Evolutionary conservation across 2,329 filamentous ascomycete genomes (phyloP).

Genomic region (Ascochyta lentis): DNA sequence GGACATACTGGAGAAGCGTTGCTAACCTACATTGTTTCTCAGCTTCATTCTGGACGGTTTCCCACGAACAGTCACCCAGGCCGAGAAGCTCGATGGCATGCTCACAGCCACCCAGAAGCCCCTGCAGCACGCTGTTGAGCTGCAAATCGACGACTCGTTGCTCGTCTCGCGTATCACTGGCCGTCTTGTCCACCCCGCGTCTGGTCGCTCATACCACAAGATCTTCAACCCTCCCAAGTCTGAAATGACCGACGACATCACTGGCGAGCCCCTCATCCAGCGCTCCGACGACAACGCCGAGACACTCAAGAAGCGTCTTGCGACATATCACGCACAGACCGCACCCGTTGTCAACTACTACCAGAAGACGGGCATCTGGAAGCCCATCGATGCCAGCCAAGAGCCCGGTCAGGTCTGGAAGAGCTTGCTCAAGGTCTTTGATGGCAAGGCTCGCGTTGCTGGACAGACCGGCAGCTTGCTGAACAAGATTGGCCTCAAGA

Average conservation of each 20-base stretch:
- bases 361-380: constrained; percentile 97
- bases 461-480: constrained; percentile 54
- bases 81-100: constrained; percentile 94
- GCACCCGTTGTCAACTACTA: constrained; percentile 94
- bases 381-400: constrained; percentile 92
- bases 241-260: constrained; percentile 93
- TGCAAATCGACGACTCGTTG: constrained; percentile 93
- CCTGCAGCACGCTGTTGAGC: constrained; percentile 93
- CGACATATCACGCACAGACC: constrained; percentile 94
- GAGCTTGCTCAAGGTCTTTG: constrained; percentile 84
- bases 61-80: constrained; percentile 94
- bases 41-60: constrained; percentile 99
- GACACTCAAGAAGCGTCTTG: constrained; percentile 91
- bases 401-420: constrained; percentile 96
- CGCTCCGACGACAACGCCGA: constrained; percentile 97
- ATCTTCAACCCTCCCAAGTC: constrained; percentile 98
- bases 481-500: constrained; percentile 62
- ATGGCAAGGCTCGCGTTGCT: constrained; percentile 57
- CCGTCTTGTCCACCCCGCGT: constrained; percentile 92
- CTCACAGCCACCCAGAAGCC: constrained; percentile 77
- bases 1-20: neutral
- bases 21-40: constrained; percentile 7
- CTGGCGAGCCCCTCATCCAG: constrained; percentile 95
- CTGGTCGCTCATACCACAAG: constrained; percentile 95
- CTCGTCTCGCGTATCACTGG: constrained; percentile 96